These are phyloP conservation scores for Stemphylium vesicarium DNA, from an alignment of 2,329 filamentous ascomycete genomes.

Conservation along the genomic window DNA sequence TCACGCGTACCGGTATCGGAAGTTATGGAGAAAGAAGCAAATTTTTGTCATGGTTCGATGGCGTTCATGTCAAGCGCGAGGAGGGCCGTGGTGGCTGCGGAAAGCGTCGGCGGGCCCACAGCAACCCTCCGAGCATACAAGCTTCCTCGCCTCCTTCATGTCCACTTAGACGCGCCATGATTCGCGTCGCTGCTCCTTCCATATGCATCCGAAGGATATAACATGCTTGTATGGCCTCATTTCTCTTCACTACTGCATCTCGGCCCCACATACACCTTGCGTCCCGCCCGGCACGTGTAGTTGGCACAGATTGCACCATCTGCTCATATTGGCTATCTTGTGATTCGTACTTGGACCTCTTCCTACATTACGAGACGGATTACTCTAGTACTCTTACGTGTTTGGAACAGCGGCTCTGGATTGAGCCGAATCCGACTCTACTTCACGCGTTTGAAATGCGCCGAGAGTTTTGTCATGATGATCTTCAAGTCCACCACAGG, in stretches of 20 bases:
- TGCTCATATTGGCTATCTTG: no score
- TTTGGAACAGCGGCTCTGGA: no score
- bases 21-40: constrained; percentile 11
- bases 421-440: no score
- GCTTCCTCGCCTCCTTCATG: not conserved
- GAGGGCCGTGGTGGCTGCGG: constrained; percentile 23
- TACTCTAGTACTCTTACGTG: no score
- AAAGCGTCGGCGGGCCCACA: constrained; percentile 27
- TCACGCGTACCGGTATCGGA: constrained; percentile 24
- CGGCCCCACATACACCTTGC: not conserved
- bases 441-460: no score
- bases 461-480: no score
- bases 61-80: constrained; percentile 11
- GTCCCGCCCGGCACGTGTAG: not conserved
- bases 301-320: not conserved
- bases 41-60: constrained; percentile 10
- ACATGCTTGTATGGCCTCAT: no score
- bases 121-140: not conserved
- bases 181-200: not conserved
- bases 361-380: no score
- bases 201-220: no score
- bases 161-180: not conserved
- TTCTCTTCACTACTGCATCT: not conserved
- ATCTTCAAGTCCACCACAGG: no score
- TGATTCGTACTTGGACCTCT: no score